Conservation (phyloP, 2,329 filamentous ascomycete species). For the Fusarium sororula region DNA sequence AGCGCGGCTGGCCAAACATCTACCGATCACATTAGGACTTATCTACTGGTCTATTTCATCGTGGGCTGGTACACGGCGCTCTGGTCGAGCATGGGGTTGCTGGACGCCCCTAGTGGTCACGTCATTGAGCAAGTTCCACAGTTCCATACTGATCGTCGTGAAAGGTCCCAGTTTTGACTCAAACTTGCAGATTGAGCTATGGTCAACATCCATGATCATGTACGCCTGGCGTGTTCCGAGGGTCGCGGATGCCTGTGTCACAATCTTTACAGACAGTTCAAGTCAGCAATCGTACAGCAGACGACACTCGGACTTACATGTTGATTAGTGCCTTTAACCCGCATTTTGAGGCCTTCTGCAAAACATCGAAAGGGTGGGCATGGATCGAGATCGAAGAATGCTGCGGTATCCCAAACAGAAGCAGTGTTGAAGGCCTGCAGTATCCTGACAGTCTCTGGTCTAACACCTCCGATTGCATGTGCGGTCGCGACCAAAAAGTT, state of each 20-base stretch:
- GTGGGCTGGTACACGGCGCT: neutral
- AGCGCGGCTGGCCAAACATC: neutral
- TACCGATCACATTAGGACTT: neutral
- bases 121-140: rapidly evolving
- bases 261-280: too few species aligned
- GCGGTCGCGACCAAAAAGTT: neutral
- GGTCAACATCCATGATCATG: neutral
- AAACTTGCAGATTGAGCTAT: neutral
- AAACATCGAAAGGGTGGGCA: neutral
- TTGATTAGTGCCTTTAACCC: too few species aligned
- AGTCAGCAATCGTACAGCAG: too few species aligned
- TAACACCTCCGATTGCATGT: rapidly evolving
- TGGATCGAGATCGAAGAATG: rapidly evolving
- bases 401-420: neutral
- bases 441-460: rapidly evolving
- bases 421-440: rapidly evolving
- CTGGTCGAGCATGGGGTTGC: rapidly evolving
- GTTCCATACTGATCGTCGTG: neutral
- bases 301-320: too few species aligned
- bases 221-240: rapidly evolving
- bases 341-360: too few species aligned
- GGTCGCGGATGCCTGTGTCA: rapidly evolving
- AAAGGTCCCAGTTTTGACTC: too few species aligned
- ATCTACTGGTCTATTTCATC: neutral
- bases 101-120: rapidly evolving